phyloP scores from a whole-genome alignment of 2,329 filamentous ascomycete genomes.

The Arthrinium puccinioides region DNA sequence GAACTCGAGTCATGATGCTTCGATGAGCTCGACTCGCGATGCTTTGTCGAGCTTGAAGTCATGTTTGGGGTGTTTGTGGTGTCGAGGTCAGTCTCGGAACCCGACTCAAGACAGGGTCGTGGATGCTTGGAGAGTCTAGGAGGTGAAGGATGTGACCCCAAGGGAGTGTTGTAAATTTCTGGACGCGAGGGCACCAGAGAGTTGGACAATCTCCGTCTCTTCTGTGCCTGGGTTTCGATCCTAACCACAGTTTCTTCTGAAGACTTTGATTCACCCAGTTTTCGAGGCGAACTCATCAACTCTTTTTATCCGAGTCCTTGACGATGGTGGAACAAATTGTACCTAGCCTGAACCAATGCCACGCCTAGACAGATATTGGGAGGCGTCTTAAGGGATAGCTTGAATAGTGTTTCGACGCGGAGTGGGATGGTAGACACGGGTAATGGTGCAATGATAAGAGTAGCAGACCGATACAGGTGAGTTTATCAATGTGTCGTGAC shows the following conservation, averaged over 20 bases:
- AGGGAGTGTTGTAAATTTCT: too few relatives aligned
- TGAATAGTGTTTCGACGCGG: too few relatives aligned
- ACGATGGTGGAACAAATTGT: too few relatives aligned
- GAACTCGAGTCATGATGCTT: constrained; percentile 27
- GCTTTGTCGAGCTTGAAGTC: constrained; percentile 26
- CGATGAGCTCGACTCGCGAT: constrained; percentile 23
- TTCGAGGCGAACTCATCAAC: constrained; percentile 3
- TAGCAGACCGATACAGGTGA: too few relatives aligned
- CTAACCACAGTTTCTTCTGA: constrained; percentile 6
- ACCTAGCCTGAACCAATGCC: too few relatives aligned
- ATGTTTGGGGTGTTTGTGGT: constrained; percentile 10
- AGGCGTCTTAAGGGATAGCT: too few relatives aligned
- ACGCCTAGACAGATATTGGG: too few relatives aligned
- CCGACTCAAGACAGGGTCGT: not conserved
- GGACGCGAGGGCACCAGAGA: too few relatives aligned
- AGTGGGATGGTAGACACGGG: too few relatives aligned
- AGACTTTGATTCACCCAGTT: constrained; percentile 1
- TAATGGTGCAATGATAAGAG: too few relatives aligned
- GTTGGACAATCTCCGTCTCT: not conserved
- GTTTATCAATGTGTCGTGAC: too few relatives aligned
- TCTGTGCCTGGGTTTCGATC: not conserved
- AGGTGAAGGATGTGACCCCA: constrained; percentile 8
- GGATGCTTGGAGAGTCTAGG: constrained; percentile 5
- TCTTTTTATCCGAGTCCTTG: not conserved
- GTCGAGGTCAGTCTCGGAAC: constrained; percentile 8